Percentiles rank a stretch among this genome's conserved stretches.
Conservation (phyloP, 2,329 filamentous ascomycete genomes). For the Neoarthrinium moseri region DNA sequence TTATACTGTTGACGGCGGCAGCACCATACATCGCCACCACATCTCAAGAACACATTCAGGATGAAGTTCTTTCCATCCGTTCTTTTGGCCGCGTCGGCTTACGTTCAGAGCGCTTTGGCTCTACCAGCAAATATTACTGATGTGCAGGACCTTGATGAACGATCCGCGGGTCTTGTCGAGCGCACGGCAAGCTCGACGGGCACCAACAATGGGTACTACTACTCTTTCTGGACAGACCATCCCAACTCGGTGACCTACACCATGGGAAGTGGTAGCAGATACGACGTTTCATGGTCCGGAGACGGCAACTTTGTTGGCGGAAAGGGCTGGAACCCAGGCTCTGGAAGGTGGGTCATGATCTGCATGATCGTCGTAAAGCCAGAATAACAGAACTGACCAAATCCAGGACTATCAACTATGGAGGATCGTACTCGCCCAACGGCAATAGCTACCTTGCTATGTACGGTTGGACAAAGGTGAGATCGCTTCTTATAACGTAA, state of each 20-base stretch:
- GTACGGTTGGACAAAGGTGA: constrained; percentile 43
- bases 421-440: constrained; percentile 42
- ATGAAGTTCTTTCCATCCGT: too few relatives aligned
- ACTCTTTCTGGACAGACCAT: constrained; percentile 59
- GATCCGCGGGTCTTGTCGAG: constrained; percentile 30
- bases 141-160: too few relatives aligned
- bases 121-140: too few relatives aligned
- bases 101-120: too few relatives aligned
- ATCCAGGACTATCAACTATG: constrained; percentile 47
- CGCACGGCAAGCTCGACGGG: constrained; percentile 46
- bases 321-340: constrained; percentile 44
- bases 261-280: constrained; percentile 49
- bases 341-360: constrained; percentile 12
- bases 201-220: constrained; percentile 57
- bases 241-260: constrained; percentile 51
- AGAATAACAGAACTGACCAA: too few relatives aligned
- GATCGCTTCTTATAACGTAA: too few relatives aligned
- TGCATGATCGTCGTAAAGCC: constrained; percentile 10
- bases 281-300: constrained; percentile 46
- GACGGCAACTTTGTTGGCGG: constrained; percentile 49
- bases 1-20: too few relatives aligned
- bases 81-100: too few relatives aligned
- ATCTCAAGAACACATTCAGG: too few relatives aligned
- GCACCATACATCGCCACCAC: too few relatives aligned
- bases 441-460: constrained; percentile 45